Conservation (phyloP, 2,329 filamentous ascomycete genomes). For the Phaeoacremonium minimum region DNA sequence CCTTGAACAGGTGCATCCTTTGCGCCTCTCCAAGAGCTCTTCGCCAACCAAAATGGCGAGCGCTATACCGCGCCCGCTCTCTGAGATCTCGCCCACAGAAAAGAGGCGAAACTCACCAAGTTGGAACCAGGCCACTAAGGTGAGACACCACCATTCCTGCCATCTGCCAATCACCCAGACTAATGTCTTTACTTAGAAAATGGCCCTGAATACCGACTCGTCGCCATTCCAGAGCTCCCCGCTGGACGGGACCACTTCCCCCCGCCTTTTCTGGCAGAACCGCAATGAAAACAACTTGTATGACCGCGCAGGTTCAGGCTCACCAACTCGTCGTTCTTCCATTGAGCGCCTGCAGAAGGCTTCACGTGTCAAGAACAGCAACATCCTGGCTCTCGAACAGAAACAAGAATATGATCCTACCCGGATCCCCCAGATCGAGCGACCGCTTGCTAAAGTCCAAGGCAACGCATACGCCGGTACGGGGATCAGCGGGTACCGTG, state of each 20-base stretch:
- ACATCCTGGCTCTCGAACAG: constrained; percentile 89
- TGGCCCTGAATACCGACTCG: constrained; percentile 65
- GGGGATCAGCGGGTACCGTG: constrained; percentile 47
- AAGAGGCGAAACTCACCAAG: constrained; percentile 88
- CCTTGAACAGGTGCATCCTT: constrained; percentile 60
- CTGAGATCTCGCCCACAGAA: constrained; percentile 84
- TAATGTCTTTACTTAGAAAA: constrained; percentile 46
- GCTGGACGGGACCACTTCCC: constrained; percentile 63
- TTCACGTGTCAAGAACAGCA: constrained; percentile 96
- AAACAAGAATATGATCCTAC: constrained; percentile 90
- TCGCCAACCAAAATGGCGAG: constrained; percentile 61
- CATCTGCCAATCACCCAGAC: constrained; percentile 22
- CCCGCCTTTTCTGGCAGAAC: constrained; percentile 88
- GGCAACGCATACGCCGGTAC: constrained; percentile 64
- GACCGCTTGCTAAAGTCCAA: constrained; percentile 74
- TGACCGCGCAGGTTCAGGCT: constrained; percentile 56
- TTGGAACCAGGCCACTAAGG: constrained; percentile 74
- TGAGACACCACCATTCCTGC: constrained; percentile 34
- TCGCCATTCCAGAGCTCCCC: constrained; percentile 86
- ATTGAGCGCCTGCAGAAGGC: constrained; percentile 94
- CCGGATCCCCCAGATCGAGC: constrained; percentile 71
- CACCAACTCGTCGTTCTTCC: constrained; percentile 77
- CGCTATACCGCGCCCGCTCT: constrained; percentile 68
- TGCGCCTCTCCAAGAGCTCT: constrained; percentile 73
- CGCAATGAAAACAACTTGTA: constrained; percentile 69